Evolutionary conservation across 2,329 filamentous ascomycete genomes (phyloP), one percentile per base, ranked within the genome.

Genomic region (Juglanconis sp.): DNA sequence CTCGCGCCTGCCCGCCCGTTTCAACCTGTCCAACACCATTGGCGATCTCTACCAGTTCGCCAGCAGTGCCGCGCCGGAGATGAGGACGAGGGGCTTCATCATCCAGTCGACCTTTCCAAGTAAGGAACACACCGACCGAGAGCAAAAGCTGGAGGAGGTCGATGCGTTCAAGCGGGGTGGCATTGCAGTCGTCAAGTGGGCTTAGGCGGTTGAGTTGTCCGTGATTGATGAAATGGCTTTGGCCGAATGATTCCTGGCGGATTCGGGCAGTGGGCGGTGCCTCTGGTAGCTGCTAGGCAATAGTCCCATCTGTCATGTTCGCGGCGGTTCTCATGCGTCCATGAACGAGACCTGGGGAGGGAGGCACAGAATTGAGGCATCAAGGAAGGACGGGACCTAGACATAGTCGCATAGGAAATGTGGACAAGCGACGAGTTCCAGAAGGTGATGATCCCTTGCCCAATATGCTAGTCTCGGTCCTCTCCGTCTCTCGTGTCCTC

Each of bases 81-180:
- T 83, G 53, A 76, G 77, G 35, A 70, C 74, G 44, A 81, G 90
- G n/a, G 68, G 80, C 4, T 95, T 89, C 80, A 88, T 91, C 3
- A 77, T 96, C 48, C 89, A 88, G 65, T 95, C 91, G 0, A 94
- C 90, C 0, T 95, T 95, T 73, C 91, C 91, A 4, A 91, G 86
- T 69, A 92, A 91, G 75, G 89, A 94, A 57, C 83, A 94, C 64
- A 87, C 81, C 2, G 89, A 95, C 68, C 87, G 87, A 73, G 74
- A 71, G 8, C 68, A 83, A 54, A 78, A 82, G 1, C 70, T 89
- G 34, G 82, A 83, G 5, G 85, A 88, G 30, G 79, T 87, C 74
- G 65, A 79, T 32, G 86, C 88, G 70, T 87, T 89, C 68, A 88
- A 85, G 77, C 83, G 81, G 71, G 86, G 86, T 11, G 86, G 85